Base-by-base conservation (phyloP, 1,139 yeast genomes). In the Suhomyces bolitotheri region DNA sequence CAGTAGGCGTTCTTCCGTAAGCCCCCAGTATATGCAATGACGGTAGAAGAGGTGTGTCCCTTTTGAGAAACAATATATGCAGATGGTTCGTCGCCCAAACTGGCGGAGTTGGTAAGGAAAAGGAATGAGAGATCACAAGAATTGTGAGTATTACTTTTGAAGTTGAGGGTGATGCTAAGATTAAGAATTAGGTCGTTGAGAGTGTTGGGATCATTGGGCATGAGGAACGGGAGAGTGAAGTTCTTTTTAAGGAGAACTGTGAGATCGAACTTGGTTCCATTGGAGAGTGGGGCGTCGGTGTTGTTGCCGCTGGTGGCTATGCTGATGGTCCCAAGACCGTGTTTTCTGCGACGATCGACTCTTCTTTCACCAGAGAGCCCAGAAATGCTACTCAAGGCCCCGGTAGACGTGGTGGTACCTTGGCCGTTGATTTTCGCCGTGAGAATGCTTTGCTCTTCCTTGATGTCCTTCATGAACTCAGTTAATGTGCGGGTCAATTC, bases 401-500 rank as follows among this genome's bases (percentile, higher is more conserved):
- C 20, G 20, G 20, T 17, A 8, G 20, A 17, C 20, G 12, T 13
- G 15, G 16, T 10, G 20, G 26, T 12, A 5, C 28, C 7, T 9
- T 27, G 11, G 17, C 39, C 39, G 20, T 39, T 43, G 21, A 47
- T 41, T 7, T 33, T 35, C n/a, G 45, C 41, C 19, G 41, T 31
- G 20, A 43, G 27, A 10, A 16, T 5, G n/a, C 33, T 35, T 25
- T 48, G 52, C 16, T 36, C 28, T 10, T 25, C 30, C 26, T 48
- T 46, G 25, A 48, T 43, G 5, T 27, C 36, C 13, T 30, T 38
- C 24, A 47, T 35, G 47, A 65, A 50, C 19, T 56, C 55, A 2
- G 90, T 76, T 33, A 85, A 64, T 47, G 82, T 86, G 22, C 76
- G 53, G 21, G 90, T 79, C 34, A 82, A 70, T 9, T 79, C 75